A percentile compares a stretch with the other conserved stretches of the same genome.
Evolutionary conservation across 169 alveolate genomes (phyloP).

Genomic region (Fabrea salina): DNA sequence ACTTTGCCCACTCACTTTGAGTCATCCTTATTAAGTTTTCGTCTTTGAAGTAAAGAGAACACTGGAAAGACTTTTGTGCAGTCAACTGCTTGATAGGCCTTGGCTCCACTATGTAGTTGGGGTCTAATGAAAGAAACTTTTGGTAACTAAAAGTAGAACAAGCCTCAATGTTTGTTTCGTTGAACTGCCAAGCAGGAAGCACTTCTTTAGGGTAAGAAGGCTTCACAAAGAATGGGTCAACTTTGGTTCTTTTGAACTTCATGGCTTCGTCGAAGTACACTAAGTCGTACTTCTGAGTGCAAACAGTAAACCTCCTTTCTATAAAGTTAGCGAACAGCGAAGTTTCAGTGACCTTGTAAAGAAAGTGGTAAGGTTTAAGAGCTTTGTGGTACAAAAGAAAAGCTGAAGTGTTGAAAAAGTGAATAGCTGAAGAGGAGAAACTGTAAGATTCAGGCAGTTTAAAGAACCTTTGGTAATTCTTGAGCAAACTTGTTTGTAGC

Average conservation of each 20-base stretch:
- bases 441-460: constrained; percentile 44
- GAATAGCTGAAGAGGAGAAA: constrained; percentile 48
- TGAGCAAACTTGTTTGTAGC: constrained; percentile 34
- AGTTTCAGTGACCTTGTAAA: constrained; percentile 49
- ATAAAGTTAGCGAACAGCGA: constrained; percentile 48
- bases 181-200: constrained; percentile 35
- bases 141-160: constrained; percentile 15
- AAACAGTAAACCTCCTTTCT: constrained; percentile 45
- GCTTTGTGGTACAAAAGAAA: constrained; percentile 40
- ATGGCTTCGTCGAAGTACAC: constrained; percentile 48
- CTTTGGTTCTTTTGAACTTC: constrained; percentile 44
- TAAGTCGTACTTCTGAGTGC: constrained; percentile 42
- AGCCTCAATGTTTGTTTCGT: constrained; percentile 37
- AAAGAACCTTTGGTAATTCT: constrained; percentile 37
- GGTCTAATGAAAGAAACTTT: constrained; percentile 38
- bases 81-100: constrained; percentile 21
- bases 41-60: not conserved
- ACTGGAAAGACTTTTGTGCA: not conserved
- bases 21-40: not conserved
- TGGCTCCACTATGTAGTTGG: constrained; percentile 29
- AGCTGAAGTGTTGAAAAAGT: constrained; percentile 38
- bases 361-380: constrained; percentile 9
- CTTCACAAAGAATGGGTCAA: constrained; percentile 31
- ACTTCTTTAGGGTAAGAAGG: constrained; percentile 32
- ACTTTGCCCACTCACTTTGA: constrained; percentile 41